Percentiles rank a stretch among this genome's conserved stretches.
phyloP scores from a whole-genome alignment of 495 filamentous ascomycete genomes.

The Neohortaea acidophila region DNA sequence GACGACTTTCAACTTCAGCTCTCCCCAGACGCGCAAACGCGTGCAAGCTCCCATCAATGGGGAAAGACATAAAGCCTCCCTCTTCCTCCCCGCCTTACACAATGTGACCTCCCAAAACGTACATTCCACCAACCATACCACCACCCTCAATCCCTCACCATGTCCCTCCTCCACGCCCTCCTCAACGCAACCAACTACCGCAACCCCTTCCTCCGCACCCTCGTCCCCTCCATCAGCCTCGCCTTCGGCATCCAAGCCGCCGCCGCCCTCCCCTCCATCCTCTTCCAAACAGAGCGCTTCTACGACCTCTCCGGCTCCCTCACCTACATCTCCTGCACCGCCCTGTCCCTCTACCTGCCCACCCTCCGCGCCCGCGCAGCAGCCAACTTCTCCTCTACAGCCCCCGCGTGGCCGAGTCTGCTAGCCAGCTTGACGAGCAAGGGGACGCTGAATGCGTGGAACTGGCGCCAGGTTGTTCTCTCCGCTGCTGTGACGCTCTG shows the following conservation, averaged over 20 bases:
- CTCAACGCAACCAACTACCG: constrained; percentile 42
- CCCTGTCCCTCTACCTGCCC: constrained; percentile 43
- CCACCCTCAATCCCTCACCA: no score
- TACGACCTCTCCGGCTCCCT: constrained; percentile 49
- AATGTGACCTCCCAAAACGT: no score
- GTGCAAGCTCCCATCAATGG: no score
- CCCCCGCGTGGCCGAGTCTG: constrained; percentile 35
- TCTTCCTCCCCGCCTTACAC: no score
- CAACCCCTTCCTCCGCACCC: constrained; percentile 42
- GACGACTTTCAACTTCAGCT: no score
- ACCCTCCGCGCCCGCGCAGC: constrained; percentile 36
- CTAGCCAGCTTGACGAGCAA: constrained; percentile 27
- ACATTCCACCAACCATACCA: no score
- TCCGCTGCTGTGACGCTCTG: constrained; percentile 41
- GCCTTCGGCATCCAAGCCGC: constrained; percentile 40
- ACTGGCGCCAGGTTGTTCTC: constrained; percentile 47
- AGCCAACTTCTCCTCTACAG: constrained; percentile 23
- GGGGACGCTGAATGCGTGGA: constrained; percentile 28
- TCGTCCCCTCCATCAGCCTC: constrained; percentile 41
- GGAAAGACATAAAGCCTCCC: no score
- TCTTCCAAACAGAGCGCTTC: constrained; percentile 42
- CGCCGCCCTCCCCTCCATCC: constrained; percentile 43
- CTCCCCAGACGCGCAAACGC: no score
- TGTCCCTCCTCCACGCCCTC: constrained; percentile 32
- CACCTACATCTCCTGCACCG: constrained; percentile 44